A percentile compares a stretch with the other conserved stretches of the same genome.
phyloP scores from a whole-genome alignment of 176 grass and related monocot species.

The Tuctoria greenei region DNA sequence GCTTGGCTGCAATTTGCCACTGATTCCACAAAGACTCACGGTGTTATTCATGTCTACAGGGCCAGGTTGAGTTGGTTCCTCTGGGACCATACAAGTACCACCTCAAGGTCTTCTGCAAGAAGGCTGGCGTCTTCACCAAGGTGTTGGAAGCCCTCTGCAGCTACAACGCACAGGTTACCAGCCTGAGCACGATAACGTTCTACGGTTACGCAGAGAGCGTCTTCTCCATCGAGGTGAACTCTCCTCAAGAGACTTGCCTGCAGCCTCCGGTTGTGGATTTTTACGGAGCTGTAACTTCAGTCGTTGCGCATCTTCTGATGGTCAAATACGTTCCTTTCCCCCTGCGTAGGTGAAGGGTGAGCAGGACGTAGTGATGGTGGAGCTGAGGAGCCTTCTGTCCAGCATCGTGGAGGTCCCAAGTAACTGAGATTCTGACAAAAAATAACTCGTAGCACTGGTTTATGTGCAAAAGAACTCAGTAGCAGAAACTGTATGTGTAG shows the following conservation, averaged over 20 bases:
- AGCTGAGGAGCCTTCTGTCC: slow-evolving; percentile 54
- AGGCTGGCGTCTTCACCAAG: slow-evolving; percentile 54
- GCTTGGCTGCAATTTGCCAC: background rate
- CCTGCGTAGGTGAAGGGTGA: slow-evolving; percentile 63
- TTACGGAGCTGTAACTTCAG: background rate
- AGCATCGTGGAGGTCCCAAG: slow-evolving; percentile 53
- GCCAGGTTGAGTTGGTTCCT: slow-evolving; percentile 55
- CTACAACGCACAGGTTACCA: slow-evolving; percentile 52
- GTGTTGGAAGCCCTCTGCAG: slow-evolving; percentile 64
- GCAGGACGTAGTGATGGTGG: slow-evolving; percentile 53
- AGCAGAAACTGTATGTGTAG: slow-evolving; percentile 2
- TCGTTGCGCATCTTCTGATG: background rate
- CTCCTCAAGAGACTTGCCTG: background rate
- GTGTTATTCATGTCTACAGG: slow-evolving; percentile 17
- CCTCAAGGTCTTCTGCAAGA: slow-evolving; percentile 62
- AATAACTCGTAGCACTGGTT: slow-evolving; percentile 3
- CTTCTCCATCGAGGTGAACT: slow-evolving; percentile 63
- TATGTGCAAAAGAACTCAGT: slow-evolving; percentile 10
- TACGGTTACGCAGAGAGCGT: slow-evolving; percentile 56
- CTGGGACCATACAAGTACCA: slow-evolving; percentile 60
- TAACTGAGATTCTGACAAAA: slow-evolving; percentile 28
- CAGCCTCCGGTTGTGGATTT: background rate
- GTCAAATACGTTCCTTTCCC: background rate
- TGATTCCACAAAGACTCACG: background rate
- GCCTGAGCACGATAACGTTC: slow-evolving; percentile 58